Base-by-base conservation (phyloP, 164 flowering plant genomes). In the Umbellularia californica region DNA sequence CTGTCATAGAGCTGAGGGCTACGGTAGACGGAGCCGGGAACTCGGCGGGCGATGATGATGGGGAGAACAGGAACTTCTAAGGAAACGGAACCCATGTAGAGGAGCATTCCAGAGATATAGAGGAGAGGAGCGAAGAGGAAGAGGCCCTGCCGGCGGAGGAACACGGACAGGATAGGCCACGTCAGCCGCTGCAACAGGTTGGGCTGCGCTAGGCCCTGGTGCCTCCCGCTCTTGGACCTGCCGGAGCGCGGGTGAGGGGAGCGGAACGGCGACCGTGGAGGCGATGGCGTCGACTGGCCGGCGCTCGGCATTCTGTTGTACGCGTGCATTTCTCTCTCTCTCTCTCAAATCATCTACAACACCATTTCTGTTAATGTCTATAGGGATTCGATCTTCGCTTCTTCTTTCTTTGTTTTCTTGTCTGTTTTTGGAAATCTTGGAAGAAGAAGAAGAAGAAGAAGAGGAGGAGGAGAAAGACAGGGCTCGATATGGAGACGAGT, bases 91-190 rank as follows among this genome's bases (percentile, higher is more conserved):
- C 94, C 93, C 94, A 92, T 90, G 79, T 90, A 92, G 20, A 90
- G 85, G 9, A 92, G 82, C 94, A 92, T 92, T 50, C 93, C 88
- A 58, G 90, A 85, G 77, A 92, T 88, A 77, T 92, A 92, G 52
- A 92, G 77, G 22, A 92, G 82, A 13, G 97, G 97, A 0, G 93
- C 94, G 77, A 92, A 89, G 55, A 92, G 85, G 80, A 92, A 92
- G 60, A 92, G 79, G 50, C 95, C 97, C 77, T 90, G 97, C 1
- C 93, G 85, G n/a, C 93, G 90, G 72, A 92, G 87, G 25, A 92
- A 79, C 25, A 88, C 83, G 23, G 95, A 89, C 22, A 92, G 83
- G 11, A 92, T 28, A 50, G 83, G 69, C 88, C 88, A 88, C 6
- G 92, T 83, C 23, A 87, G 62, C 0, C 95, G 84, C 76, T 92